These are phyloP conservation scores for Beauveria pseudobassiana DNA, from an alignment of 2,329 filamentous ascomycete species.

Conservation along the genomic window DNA sequence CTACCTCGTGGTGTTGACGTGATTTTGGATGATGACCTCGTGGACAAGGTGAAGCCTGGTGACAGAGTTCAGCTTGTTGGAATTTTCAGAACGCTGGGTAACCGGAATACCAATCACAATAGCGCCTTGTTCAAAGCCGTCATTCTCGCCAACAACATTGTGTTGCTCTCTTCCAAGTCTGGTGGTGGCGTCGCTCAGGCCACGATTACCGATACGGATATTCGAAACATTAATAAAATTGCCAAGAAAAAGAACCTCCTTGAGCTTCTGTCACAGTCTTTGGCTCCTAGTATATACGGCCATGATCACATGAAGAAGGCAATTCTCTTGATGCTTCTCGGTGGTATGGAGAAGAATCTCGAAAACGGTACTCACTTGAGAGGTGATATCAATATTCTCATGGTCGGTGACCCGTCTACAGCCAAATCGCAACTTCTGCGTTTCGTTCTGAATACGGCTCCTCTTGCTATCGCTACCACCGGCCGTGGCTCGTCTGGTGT, in stretches of 20 bases:
- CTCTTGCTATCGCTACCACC: conserved; percentile 92
- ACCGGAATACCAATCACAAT: conserved; percentile 82
- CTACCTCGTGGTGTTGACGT: conserved; percentile 93
- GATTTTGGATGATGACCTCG: conserved; percentile 91
- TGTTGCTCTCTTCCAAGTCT: conserved; percentile 90
- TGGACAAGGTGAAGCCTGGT: conserved; percentile 89
- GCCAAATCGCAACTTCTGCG: conserved; percentile 97
- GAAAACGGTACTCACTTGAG: conserved; percentile 96
- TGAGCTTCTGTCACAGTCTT: conserved; percentile 83
- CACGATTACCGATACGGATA: conserved; percentile 90
- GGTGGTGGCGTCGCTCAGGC: conserved; percentile 89
- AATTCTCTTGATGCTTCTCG: conserved; percentile 87
- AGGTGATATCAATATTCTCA: conserved; percentile 98
- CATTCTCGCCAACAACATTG: conserved; percentile 89
- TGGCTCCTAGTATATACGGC: conserved; percentile 93
- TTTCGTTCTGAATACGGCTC: conserved; percentile 95
- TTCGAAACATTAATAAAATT: conserved; percentile 97
- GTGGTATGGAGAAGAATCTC: conserved; percentile 96
- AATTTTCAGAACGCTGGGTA: conserved; percentile 88
- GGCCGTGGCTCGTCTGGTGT: conserved; percentile 95
- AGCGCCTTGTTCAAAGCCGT: conserved; percentile 93
- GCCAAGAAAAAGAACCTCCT: conserved; percentile 92
- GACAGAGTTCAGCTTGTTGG: conserved; percentile 97
- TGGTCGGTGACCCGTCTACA: conserved; percentile 97
- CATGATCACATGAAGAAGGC: conserved; percentile 98